Evolutionary conservation across 345 rosid genomes (phyloP), one percentile per base, ranked within the genome.

Genomic region (Hibiscus trionum): DNA sequence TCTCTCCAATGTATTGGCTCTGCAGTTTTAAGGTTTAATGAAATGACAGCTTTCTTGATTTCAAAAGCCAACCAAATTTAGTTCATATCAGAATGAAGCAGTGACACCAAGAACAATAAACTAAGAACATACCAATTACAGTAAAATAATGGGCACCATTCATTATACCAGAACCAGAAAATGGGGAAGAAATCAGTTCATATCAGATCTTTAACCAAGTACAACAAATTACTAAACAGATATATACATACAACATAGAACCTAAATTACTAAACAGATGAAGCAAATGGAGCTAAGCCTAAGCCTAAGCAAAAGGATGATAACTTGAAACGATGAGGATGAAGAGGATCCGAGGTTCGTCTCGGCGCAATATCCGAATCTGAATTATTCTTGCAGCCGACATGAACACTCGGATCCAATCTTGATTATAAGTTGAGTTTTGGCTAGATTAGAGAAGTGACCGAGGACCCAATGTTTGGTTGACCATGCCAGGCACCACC

Each of bases 331-430:
- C 37, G 37, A 33, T 33, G 37, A 33, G 42, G 42, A 39, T 8
- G 44, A 44, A 84, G 82, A 79, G 91, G 98, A 90, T 93, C 98
- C 89, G 98, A 90, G 95, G 95, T 86, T 88, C 90, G 83, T 87
- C 88, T 84, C 94, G 85, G 88, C 86, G 90, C 88, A 81, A 75
- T 70, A 24, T 72, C 82, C 74, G 86, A 77, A 71, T 62, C 80
- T 78, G 86, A 77, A 71, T 66, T 79, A 71, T 71, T 79, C 61
- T 77, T 84, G 88, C 91, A 49, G 83, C 91, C 81, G 86, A 86
- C 88, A 85, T 86, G 90, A 90, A 81, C 91, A 61, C 91, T 88
- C 93, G 86, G 93, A 91, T 91, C 97, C 96, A 77, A 81, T 71
- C 90, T 85, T 39, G 44, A 39, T 83, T 74, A 65, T 74, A 57